Evolutionary conservation across 2,329 filamentous ascomycete genomes (phyloP).

Genomic region (Chrysosporium keratinophilum): DNA sequence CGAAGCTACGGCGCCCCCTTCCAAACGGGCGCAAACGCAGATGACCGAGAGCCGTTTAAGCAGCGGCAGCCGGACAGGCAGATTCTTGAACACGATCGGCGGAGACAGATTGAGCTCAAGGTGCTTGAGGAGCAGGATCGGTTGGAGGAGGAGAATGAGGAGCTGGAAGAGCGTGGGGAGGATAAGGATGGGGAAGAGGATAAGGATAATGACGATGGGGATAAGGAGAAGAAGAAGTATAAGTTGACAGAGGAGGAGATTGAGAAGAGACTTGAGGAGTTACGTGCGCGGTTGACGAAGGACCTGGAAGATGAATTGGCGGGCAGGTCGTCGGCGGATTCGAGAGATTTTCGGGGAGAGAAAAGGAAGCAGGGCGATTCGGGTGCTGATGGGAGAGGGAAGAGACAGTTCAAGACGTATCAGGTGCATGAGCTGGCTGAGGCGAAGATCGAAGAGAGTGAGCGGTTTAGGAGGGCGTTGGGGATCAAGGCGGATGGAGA

Average conservation of each 20-base stretch:
- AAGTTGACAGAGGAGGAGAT: conserved; percentile 72
- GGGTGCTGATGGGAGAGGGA: conserved; percentile 21
- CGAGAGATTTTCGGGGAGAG: conserved; percentile 8
- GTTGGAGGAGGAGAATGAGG: conserved; percentile 67
- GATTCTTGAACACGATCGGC: conserved; percentile 88
- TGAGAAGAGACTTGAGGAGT: conserved; percentile 58
- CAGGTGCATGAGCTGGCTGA: conserved; percentile 94
- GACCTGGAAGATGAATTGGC: conserved; percentile 43
- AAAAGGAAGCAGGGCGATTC: conserved; percentile 18
- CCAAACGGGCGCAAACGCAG: conserved; percentile 36
- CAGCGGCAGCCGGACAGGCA: conserved; percentile 83
- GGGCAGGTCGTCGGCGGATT: conserved; percentile 12
- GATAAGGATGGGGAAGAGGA: conserved; percentile 26
- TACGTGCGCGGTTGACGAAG: conserved; percentile 53
- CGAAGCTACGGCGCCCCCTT: conserved; percentile 37
- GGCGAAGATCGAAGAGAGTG: conserved; percentile 92
- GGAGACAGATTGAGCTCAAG: conserved; percentile 83
- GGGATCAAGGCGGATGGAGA: conserved; percentile 83
- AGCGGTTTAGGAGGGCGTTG: conserved; percentile 72
- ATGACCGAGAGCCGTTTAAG: conserved; percentile 53
- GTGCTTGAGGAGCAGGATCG: conserved; percentile 82
- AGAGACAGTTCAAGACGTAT: conserved; percentile 65
- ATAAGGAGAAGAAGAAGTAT: conserved; percentile 22
- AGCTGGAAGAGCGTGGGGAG: conserved; percentile 72
- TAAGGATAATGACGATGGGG: conserved; percentile 22